A percentile compares a stretch with the other conserved stretches of the same genome.
phyloP scores from a whole-genome alignment of 768 basidiomycete genomes.

The Lyophyllum decastes region DNA sequence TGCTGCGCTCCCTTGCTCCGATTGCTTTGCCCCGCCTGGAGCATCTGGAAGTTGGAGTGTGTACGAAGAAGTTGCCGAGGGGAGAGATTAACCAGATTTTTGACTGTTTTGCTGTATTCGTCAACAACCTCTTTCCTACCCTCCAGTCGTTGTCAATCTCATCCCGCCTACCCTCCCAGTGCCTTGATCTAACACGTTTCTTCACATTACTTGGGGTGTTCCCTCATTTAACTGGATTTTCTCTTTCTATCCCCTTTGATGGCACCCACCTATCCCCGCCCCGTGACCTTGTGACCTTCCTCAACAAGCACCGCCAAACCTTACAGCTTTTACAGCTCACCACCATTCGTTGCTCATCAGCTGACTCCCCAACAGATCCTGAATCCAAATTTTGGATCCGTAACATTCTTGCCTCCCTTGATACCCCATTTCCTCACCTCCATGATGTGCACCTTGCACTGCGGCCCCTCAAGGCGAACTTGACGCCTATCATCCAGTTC shows the following conservation, averaged over 20 bases:
- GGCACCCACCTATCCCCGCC: constrained; percentile 41
- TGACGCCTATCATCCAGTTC: constrained; percentile 27
- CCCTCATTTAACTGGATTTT: constrained; percentile 37
- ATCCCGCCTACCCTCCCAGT: constrained; percentile 35
- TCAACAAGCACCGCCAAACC: constrained; percentile 33
- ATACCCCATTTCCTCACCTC: constrained; percentile 32
- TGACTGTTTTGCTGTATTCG: constrained; percentile 44
- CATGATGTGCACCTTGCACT: constrained; percentile 34
- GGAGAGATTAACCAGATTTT: constrained; percentile 34
- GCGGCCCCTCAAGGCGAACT: constrained; percentile 37
- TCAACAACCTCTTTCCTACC: constrained; percentile 41
- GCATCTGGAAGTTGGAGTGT: constrained; percentile 35
- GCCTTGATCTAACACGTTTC: constrained; percentile 41
- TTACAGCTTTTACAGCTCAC: constrained; percentile 37
- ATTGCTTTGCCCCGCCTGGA: constrained; percentile 36
- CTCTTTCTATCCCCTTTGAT: constrained; percentile 46
- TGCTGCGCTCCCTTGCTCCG: constrained; percentile 31
- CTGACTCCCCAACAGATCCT: constrained; percentile 21
- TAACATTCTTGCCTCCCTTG: constrained; percentile 30
- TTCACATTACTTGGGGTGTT: constrained; percentile 38
- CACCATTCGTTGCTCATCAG: constrained; percentile 29
- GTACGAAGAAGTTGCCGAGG: constrained; percentile 28
- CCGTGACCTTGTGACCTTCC: constrained; percentile 31
- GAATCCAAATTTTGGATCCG: constrained; percentile 44
- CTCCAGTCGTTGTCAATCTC: constrained; percentile 37